Base-by-base conservation (phyloP, 208 protist genomes). In the Leishmania amazonensis region DNA sequence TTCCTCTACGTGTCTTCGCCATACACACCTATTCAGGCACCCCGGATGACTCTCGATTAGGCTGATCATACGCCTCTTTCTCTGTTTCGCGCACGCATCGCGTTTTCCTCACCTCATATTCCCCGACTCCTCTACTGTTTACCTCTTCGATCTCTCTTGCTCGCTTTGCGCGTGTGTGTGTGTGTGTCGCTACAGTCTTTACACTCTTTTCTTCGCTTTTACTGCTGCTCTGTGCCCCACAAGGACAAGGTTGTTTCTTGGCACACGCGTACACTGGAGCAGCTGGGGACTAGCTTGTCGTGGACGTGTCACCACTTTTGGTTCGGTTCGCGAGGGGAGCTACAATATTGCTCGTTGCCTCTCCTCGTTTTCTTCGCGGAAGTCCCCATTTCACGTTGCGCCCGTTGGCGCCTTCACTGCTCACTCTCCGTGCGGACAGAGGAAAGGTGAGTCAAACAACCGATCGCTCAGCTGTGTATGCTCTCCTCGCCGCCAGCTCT, bases 231-330 rank as follows among this genome's bases (percentile, higher is more conserved):
- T 67, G 62, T n/a, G 62, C 31, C 62, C 21, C 62, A 13, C 62
- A 67, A 67, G 31, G 62, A 15, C 62, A 67, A 67, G 62, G 19
- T 67, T 67, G 62, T 11, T 67, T n/a, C n/a, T 67, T 67, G 62
- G 62, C 62, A 67, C 62, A 67, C 62, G 62, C 58, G 58, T 7
- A 64, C 58, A 64, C 58, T 9, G 31, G 62, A 67, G 9, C 62
- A 38, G 13, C 4, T 67, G 19, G 62, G 31, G 11, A 67, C 31
- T 67, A 67, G 31, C 62, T 21, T 67, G 31, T 67, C n/a, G 62
- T 67, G 31, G 24, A 31, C 62, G 9, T 13, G 28, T 40, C 15
- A 38, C 15, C 11, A 19, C 15, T 67, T 40, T 67, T 38, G 11
- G 62, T 40, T 67, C 31, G 19, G 17, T 45, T 71, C 21, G 38